Base-by-base conservation (phyloP, 2,329 filamentous ascomycete species). In the Talaromyces sp. region DNA sequence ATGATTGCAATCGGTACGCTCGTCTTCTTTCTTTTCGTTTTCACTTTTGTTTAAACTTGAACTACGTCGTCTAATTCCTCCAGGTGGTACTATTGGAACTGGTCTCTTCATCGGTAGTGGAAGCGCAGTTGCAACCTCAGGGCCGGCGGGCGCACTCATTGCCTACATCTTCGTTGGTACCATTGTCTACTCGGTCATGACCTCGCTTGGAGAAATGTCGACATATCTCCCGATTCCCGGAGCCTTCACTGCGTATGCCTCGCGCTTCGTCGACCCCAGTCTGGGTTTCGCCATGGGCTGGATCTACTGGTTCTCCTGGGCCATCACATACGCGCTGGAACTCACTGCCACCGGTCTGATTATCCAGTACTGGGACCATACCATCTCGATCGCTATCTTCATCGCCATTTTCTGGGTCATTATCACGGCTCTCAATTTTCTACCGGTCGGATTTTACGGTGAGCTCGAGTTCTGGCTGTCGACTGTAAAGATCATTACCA, bases 1-100 rank as follows among this genome's bases (percentile, higher is more conserved):
- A 97, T 97, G 93, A 97, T 97, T 80, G 94, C 94, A 27, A 96
- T 97, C 67, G 92, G 92, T 70, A 90, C 89, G 58, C 92, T 19
- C 17, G n/a, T 19, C 14, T n/a, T 35, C 9, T 29, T 24, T 38
- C n/a, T 17, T 10, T 21, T 38, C n/a, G 21, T 10, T 21, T 8
- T 21, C 6, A 29, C n/a, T 29, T n/a, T 43, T 6, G 24, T 38
- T 32, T n/a, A n/a, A n/a, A n/a, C n/a, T n/a, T n/a, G n/a, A n/a
- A 26, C 27, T 24, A 19, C 24, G 12, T 17, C 19, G 38, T 62
- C 5, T 32, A 27, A 11, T 5, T 54, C 35, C 9, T 21, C n/a
- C 32, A 79, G 79, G 81, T 66, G 86, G 85, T 57, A 89, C 87
- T 14, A 86, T 91, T 66, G 88, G 88, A 58, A 91, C 88, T 2